Percentiles rank a stretch among this genome's conserved stretches.
Evolutionary conservation across 2,329 filamentous ascomycete genomes (phyloP).

Genomic region (Aspergillus viridinutans): DNA sequence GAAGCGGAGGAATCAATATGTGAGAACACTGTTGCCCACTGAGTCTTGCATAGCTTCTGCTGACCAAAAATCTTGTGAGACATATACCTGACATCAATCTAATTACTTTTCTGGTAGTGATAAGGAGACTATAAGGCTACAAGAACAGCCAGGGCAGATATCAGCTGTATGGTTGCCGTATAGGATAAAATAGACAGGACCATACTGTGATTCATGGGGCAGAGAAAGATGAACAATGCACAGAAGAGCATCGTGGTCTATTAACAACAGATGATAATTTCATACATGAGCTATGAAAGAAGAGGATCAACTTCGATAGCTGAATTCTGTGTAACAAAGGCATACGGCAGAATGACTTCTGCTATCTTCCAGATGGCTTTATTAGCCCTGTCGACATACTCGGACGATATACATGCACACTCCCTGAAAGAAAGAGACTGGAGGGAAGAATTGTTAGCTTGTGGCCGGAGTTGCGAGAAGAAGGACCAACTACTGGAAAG

Average conservation of each 20-base stretch:
- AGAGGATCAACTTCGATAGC: slow-evolving; percentile 24
- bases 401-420: slow-evolving; percentile 19
- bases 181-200: background rate
- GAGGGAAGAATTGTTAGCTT: background rate
- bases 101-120: background rate
- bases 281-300: background rate
- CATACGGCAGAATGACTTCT: slow-evolving; percentile 22
- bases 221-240: background rate
- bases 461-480: background rate
- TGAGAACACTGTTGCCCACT: background rate
- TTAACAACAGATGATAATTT: background rate
- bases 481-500: background rate
- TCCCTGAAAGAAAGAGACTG: slow-evolving; percentile 28
- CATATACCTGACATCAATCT: background rate
- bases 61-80: background rate
- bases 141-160: background rate
- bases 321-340: slow-evolving; percentile 6
- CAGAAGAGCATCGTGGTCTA: background rate
- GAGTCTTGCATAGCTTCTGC: background rate
- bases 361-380: slow-evolving; percentile 24
- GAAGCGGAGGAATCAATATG: background rate
- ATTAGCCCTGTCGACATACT: slow-evolving; percentile 21
- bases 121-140: background rate
- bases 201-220: slow-evolving; percentile 2
- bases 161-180: no score